Evolutionary conservation across 2,329 filamentous ascomycete genomes (phyloP).

Genomic region (Seiridium cupressi): DNA sequence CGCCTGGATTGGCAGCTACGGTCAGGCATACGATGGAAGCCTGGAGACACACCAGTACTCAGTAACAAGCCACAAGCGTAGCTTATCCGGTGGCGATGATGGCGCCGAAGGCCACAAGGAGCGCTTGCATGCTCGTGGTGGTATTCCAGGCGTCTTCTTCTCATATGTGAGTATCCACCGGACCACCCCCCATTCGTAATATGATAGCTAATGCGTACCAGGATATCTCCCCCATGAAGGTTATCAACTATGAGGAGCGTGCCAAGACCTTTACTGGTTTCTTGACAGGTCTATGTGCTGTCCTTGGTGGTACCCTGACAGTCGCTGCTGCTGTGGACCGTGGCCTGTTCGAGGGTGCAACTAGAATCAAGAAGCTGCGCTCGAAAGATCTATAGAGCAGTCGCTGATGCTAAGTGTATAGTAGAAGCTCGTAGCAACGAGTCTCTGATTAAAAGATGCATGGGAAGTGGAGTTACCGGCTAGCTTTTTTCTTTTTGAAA

Average conservation of each 20-base stretch:
- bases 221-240: constrained; percentile 99
- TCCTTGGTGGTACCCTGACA: constrained; percentile 91
- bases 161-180: constrained; percentile 71
- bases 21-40: constrained; percentile 68
- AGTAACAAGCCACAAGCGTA: constrained; percentile 94
- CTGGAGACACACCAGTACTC: constrained; percentile 98
- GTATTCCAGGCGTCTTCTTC: constrained; percentile 97
- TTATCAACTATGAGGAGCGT: constrained; percentile 91
- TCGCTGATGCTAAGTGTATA: background rate
- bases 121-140: constrained; percentile 82
- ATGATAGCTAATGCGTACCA: constrained; percentile 31
- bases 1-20: constrained; percentile 66
- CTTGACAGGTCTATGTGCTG: constrained; percentile 88
- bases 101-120: constrained; percentile 87
- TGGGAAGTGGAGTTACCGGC: constrained; percentile 22
- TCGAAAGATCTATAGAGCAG: constrained; percentile 53
- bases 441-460: constrained; percentile 15
- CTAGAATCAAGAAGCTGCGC: constrained; percentile 83
- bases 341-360: constrained; percentile 83
- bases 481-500: constrained; percentile 15
- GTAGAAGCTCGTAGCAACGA: background rate
- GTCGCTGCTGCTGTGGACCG: constrained; percentile 93
- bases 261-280: constrained; percentile 90
- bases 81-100: constrained; percentile 79
- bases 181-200: background rate